A percentile compares a stretch with the other conserved stretches of the same genome.
Conservation (phyloP, 1,284 basidiomycete species). For the Rhodofomes roseus region DNA sequence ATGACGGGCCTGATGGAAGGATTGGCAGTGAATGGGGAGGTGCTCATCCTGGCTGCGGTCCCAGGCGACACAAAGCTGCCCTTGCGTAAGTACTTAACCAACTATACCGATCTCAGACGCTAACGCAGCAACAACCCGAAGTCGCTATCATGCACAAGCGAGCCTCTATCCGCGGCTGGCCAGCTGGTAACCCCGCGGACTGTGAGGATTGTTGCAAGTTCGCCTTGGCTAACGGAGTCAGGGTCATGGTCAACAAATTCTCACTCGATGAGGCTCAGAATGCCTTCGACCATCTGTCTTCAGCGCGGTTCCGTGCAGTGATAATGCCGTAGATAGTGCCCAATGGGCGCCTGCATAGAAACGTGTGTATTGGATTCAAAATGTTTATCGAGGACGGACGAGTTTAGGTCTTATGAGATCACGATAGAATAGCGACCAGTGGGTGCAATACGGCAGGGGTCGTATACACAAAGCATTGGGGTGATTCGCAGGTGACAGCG, state of each 20-base stretch:
- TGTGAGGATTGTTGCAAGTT: slow-evolving; percentile 21
- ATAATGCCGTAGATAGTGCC: not conserved
- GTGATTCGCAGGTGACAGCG: too few relatives aligned
- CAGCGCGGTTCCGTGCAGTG: slow-evolving; percentile 9
- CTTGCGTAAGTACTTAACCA: slow-evolving; percentile 9
- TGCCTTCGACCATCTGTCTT: slow-evolving; percentile 7
- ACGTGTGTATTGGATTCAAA: too few relatives aligned
- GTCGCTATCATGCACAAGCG: slow-evolving; percentile 17
- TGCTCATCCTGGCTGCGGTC: slow-evolving; percentile 19
- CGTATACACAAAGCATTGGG: too few relatives aligned
- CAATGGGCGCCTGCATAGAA: not conserved
- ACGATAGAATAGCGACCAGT: not conserved
- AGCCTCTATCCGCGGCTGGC: slow-evolving; percentile 15
- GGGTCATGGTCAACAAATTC: slow-evolving; percentile 8
- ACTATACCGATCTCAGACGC: not conserved
- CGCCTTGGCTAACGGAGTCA: slow-evolving; percentile 11
- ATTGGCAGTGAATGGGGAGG: slow-evolving; percentile 21
- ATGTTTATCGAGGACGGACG: too few relatives aligned
- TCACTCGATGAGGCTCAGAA: slow-evolving; percentile 2
- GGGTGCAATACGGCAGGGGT: not conserved
- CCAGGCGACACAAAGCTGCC: slow-evolving; percentile 14
- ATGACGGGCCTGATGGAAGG: slow-evolving; percentile 19
- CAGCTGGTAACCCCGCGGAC: slow-evolving; percentile 21
- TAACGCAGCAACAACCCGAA: slow-evolving; percentile 5
- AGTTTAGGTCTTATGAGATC: too few relatives aligned